Conservation (phyloP, 2,329 filamentous ascomycete genomes). For the Fusarium heterosporum region DNA sequence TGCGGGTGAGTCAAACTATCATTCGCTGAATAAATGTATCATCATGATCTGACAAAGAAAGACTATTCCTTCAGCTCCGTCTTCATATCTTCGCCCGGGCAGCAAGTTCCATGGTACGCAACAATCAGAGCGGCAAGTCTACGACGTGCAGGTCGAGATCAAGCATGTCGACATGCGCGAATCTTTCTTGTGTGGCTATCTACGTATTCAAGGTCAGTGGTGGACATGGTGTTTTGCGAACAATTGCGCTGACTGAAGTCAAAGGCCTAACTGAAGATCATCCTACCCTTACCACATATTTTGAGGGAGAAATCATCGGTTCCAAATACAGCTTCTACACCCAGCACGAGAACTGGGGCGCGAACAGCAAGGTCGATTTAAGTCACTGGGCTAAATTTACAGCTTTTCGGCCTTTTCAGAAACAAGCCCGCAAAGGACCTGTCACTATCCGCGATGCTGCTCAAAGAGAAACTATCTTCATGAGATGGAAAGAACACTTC, state of each 20-base stretch:
- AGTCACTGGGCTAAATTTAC: conserved; percentile 93
- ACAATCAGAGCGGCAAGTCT: conserved; percentile 90
- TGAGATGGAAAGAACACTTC: conserved; percentile 99
- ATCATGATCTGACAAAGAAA: conserved; percentile 50
- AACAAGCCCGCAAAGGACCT: conserved; percentile 67
- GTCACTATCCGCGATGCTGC: conserved; percentile 74
- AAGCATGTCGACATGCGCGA: conserved; percentile 96
- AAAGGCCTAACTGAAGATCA: conserved; percentile 93
- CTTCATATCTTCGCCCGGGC: conserved; percentile 85
- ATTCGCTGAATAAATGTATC: conserved; percentile 5
- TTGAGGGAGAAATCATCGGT: conserved; percentile 97
- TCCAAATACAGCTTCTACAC: conserved; percentile 95
- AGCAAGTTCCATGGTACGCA: conserved; percentile 92
- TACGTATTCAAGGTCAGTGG: conserved; percentile 88
- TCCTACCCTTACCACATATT: conserved; percentile 97
- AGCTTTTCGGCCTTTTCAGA: conserved; percentile 81
- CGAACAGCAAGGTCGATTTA: conserved; percentile 89
- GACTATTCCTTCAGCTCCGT: conserved; percentile 82
- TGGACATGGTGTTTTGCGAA: background rate
- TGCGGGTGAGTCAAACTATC: conserved; percentile 50
- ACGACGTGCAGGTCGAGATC: conserved; percentile 96
- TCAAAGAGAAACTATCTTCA: conserved; percentile 91
- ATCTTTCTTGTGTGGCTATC: conserved; percentile 93
- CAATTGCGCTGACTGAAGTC: conserved; percentile 29
- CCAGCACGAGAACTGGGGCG: conserved; percentile 89